Percentiles rank a stretch among this genome's conserved stretches.
phyloP scores from a whole-genome alignment of 2,329 filamentous ascomycete genomes.

The Chaetomiaceae sp. region DNA sequence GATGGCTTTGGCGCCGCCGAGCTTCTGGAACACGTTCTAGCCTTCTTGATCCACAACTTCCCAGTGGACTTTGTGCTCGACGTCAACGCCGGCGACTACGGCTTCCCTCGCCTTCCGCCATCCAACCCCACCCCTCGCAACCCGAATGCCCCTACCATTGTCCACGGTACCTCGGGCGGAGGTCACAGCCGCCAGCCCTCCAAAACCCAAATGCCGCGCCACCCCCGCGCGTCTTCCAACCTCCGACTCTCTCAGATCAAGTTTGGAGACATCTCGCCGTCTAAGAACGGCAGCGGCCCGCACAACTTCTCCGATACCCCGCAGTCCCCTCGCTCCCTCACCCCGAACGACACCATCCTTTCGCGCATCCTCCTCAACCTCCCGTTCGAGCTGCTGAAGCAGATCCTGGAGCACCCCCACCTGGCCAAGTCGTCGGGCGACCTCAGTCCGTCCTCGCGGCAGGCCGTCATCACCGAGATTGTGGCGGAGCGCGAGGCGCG shows the following conservation, averaged over 20 bases:
- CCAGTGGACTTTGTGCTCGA: slow-evolving; percentile 50
- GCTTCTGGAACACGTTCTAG: slow-evolving; percentile 41
- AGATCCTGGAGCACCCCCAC: slow-evolving; percentile 55
- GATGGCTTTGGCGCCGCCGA: slow-evolving; percentile 37
- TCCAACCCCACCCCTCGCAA: background rate
- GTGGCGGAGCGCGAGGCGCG: slow-evolving; percentile 53
- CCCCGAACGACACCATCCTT: slow-evolving; percentile 41
- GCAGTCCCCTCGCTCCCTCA: slow-evolving; percentile 9
- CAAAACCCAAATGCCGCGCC: slow-evolving; percentile 13
- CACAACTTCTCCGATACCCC: background rate
- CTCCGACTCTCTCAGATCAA: slow-evolving; percentile 25
- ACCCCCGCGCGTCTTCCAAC: slow-evolving; percentile 21
- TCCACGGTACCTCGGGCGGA: slow-evolving; percentile 16
- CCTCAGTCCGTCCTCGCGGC: slow-evolving; percentile 41
- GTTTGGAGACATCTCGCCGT: slow-evolving; percentile 27
- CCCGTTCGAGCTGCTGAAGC: slow-evolving; percentile 61
- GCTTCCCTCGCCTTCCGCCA: slow-evolving; percentile 24
- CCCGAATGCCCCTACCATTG: slow-evolving; percentile 13
- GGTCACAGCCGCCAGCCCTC: slow-evolving; percentile 18
- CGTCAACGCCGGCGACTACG: slow-evolving; percentile 28
- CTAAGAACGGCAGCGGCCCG: slow-evolving; percentile 29
- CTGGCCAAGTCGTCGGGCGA: slow-evolving; percentile 48
- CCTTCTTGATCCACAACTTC: slow-evolving; percentile 46
- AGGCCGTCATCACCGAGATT: slow-evolving; percentile 43
- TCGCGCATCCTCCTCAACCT: slow-evolving; percentile 65